phyloP scores from a whole-genome alignment of 345 rosid species.

The Noccaea caerulescens region DNA sequence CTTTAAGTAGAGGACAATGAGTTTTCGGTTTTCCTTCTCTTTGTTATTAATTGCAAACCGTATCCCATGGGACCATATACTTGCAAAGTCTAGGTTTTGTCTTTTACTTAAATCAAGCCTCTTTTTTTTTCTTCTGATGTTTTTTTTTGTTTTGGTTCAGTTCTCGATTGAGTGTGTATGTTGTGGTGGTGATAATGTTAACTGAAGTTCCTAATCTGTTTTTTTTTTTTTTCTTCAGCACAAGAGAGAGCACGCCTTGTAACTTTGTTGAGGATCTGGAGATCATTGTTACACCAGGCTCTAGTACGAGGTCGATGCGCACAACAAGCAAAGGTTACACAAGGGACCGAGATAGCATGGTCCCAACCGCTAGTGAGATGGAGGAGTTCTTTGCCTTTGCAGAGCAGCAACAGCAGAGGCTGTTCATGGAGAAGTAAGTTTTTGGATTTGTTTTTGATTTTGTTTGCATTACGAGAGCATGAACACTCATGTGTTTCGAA shows the following conservation, averaged over 20 bases:
- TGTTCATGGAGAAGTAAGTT: constrained; percentile 69
- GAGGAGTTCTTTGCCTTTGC: constrained; percentile 75
- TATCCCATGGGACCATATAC: constrained; percentile 39
- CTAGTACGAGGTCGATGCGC: constrained; percentile 48
- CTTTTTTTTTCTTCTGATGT: not conserved
- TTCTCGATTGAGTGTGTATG: constrained; percentile 2
- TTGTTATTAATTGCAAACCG: constrained; percentile 35
- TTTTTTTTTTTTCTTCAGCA: constrained; percentile 45
- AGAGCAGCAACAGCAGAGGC: constrained; percentile 61
- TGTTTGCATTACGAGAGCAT: not conserved
- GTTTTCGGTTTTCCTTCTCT: constrained; percentile 18
- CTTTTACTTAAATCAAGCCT: constrained; percentile 8
- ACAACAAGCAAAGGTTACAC: constrained; percentile 40
- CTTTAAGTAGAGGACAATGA: constrained; percentile 23
- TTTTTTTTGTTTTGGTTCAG: constrained; percentile 19
- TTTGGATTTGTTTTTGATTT: not conserved
- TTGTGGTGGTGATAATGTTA: constrained; percentile 8
- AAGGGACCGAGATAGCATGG: constrained; percentile 40
- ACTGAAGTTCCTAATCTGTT: not conserved
- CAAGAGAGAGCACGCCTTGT: constrained; percentile 69
- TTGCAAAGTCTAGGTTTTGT: constrained; percentile 20
- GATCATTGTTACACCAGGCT: constrained; percentile 51
- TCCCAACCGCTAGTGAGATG: constrained; percentile 57
- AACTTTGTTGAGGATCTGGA: constrained; percentile 52
- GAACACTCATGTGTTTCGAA: not conserved